These are phyloP conservation scores for Pseudisothecium myosuroides DNA, from an alignment of 225 moss, liverwort and hornwort genomes.

Conservation along the genomic window DNA sequence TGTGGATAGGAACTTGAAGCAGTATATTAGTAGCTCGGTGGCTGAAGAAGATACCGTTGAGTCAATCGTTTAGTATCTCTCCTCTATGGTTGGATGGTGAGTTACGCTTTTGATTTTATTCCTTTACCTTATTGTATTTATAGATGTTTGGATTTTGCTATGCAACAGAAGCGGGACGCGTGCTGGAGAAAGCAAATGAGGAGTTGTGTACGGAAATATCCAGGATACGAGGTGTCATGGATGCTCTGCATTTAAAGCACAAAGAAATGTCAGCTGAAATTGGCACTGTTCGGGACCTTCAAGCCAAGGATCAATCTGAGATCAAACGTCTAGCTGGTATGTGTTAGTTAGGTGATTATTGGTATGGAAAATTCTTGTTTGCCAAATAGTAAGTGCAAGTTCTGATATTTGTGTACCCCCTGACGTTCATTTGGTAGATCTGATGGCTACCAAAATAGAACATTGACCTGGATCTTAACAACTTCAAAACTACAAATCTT, in stretches of 20 bases:
- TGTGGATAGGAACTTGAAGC: neutral
- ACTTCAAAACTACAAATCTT: neutral
- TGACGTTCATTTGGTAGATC: neutral
- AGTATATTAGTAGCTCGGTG: neutral
- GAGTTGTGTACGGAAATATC: slow-evolving; percentile 64
- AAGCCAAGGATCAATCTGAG: slow-evolving; percentile 78
- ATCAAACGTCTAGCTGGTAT: slow-evolving; percentile 70
- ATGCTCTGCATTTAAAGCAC: slow-evolving; percentile 75
- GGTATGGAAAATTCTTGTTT: neutral
- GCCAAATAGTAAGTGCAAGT: neutral
- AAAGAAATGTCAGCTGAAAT: slow-evolving; percentile 78
- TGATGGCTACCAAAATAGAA: neutral
- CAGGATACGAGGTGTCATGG: slow-evolving; percentile 63
- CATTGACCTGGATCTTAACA: neutral
- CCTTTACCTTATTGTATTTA: neutral
- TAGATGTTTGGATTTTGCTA: neutral
- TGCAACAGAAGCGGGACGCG: slow-evolving; percentile 58
- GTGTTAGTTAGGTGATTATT: neutral
- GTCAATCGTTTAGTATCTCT: neutral
- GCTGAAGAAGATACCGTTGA: neutral
- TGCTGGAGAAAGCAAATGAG: slow-evolving; percentile 69
- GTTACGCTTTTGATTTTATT: neutral
- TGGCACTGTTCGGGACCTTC: slow-evolving; percentile 48
- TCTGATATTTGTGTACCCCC: neutral
- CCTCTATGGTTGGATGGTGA: neutral